phyloP scores from a whole-genome alignment of 257 asterid genomes.

The Nicotiana tomentosiformis region DNA sequence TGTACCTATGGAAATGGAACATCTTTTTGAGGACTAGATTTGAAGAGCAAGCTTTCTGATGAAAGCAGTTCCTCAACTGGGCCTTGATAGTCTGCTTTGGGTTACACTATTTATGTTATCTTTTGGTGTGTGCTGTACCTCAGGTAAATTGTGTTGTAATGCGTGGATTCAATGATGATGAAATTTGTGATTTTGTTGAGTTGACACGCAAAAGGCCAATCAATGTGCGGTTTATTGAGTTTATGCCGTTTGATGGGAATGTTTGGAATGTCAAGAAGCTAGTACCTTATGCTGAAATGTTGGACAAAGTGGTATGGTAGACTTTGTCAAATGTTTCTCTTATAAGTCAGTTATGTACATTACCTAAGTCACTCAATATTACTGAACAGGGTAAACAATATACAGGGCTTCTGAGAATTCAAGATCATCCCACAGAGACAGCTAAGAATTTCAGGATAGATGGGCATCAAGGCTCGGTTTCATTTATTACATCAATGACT shows the following conservation, averaged over 20 bases:
- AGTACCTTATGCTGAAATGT: constrained; percentile 85
- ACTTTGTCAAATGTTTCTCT: constrained; percentile 14
- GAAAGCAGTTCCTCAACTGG: background rate
- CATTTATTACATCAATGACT: constrained; percentile 96
- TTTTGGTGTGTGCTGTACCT: constrained; percentile 16
- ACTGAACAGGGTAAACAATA: constrained; percentile 66
- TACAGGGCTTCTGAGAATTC: constrained; percentile 66
- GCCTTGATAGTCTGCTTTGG: background rate
- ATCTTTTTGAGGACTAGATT: background rate
- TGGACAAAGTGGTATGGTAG: constrained; percentile 93
- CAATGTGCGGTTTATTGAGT: constrained; percentile 90
- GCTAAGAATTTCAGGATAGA: constrained; percentile 87
- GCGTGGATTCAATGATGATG: constrained; percentile 99
- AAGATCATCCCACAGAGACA: constrained; percentile 85
- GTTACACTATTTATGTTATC: background rate
- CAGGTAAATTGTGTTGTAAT: constrained; percentile 96
- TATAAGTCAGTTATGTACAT: constrained; percentile 9
- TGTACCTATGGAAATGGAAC: background rate
- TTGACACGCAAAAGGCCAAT: constrained; percentile 90
- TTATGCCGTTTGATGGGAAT: constrained; percentile 98
- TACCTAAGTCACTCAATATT: constrained; percentile 29
- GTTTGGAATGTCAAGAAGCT: constrained; percentile 98
- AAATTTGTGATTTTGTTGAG: constrained; percentile 84
- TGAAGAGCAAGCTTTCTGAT: background rate
- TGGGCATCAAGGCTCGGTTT: constrained; percentile 82